These are phyloP conservation scores for Orbilia blumenaviensis DNA, from an alignment of 2,329 filamentous ascomycete genomes.

Conservation along the genomic window DNA sequence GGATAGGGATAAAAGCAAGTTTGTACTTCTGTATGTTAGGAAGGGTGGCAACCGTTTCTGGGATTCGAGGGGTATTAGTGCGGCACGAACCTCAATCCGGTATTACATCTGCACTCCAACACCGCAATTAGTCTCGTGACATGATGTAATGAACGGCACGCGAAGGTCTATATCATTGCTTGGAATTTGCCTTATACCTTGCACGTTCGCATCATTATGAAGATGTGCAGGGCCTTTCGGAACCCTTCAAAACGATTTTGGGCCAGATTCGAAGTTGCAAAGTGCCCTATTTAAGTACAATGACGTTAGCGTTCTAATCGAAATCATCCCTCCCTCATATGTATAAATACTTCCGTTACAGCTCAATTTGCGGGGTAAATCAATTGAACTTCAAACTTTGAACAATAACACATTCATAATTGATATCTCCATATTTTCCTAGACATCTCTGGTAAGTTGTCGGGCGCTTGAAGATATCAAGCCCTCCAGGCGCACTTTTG, in stretches of 20 bases:
- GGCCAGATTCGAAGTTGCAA: constrained; percentile 11
- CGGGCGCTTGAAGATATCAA: background rate
- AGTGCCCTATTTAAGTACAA: background rate
- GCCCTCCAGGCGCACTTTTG: background rate
- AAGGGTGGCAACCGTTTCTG: constrained; percentile 28
- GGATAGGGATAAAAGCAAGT: constrained; percentile 47
- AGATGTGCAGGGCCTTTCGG: background rate
- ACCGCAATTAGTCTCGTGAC: constrained; percentile 39
- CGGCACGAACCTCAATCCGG: constrained; percentile 45
- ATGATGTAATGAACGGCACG: constrained; percentile 50
- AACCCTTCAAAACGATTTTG: background rate
- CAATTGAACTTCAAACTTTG: background rate
- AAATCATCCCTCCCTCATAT: background rate
- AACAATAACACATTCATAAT: background rate
- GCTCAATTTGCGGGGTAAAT: constrained; percentile 12
- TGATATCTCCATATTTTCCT: background rate
- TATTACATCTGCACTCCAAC: constrained; percentile 22
- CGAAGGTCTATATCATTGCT: background rate
- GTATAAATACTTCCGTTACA: constrained; percentile 51
- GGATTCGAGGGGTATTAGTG: constrained; percentile 18
- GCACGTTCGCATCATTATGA: background rate
- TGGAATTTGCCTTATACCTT: background rate
- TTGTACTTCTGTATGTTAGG: constrained; percentile 16
- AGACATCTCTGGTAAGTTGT: background rate
- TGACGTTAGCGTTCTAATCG: constrained; percentile 36